These are phyloP conservation scores for Quercus dentata DNA, from an alignment of 306 rosid genomes.

Conservation along the genomic window DNA sequence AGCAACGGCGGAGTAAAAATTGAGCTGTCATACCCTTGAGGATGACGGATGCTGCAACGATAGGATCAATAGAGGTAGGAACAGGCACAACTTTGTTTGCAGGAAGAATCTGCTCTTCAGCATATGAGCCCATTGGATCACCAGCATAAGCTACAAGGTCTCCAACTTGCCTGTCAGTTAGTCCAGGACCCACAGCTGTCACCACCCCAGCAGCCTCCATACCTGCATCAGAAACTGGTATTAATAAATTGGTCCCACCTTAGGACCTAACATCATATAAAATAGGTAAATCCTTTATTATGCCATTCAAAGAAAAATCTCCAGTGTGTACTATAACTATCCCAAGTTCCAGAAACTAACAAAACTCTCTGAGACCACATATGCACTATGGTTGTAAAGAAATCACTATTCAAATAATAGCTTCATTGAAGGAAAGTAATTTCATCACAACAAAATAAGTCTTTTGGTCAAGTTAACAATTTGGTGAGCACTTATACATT, in stretches of 20 bases:
- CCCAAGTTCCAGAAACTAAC: not conserved
- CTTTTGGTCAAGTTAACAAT: not conserved
- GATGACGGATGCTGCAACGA: constrained; percentile 63
- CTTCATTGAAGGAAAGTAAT: not conserved
- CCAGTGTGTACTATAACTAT: not conserved
- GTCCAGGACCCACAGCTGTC: constrained; percentile 77
- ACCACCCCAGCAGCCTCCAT: constrained; percentile 91
- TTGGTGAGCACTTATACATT: not conserved
- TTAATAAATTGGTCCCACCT: not conserved
- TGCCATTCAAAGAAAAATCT: not conserved
- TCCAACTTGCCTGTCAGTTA: constrained; percentile 67
- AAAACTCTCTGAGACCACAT: not conserved
- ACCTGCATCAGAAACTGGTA: constrained; percentile 36
- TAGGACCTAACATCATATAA: not conserved
- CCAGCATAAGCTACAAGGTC: constrained; percentile 82
- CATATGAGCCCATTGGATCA: constrained; percentile 84
- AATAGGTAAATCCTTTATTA: not conserved
- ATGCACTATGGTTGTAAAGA: not conserved
- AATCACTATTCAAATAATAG: not conserved
- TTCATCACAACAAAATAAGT: not conserved
- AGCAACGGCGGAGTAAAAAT: constrained; percentile 63
- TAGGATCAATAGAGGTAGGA: constrained; percentile 74
- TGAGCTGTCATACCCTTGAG: constrained; percentile 87
- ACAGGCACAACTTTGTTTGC: constrained; percentile 69
- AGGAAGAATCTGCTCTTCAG: constrained; percentile 95